Conservation (phyloP, 73 alveolate genomes). For the Paraurostyla sp. region DNA sequence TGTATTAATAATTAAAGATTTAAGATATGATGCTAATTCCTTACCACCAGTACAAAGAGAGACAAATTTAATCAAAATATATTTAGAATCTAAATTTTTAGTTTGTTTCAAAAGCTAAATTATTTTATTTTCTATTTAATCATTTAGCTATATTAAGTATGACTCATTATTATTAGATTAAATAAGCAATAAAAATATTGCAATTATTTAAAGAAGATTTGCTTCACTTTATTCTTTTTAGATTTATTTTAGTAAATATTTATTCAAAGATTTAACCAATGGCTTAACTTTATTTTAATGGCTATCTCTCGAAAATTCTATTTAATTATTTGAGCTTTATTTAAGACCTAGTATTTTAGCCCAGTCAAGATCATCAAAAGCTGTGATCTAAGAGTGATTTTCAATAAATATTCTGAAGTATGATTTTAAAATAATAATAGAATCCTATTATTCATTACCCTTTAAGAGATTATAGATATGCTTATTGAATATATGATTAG, state of each 20-base stretch:
- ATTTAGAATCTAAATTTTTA: neutral
- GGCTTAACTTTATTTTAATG: slow-evolving; percentile 1
- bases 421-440: neutral
- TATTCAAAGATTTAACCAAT: neutral
- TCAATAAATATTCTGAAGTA: neutral
- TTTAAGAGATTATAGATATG: slow-evolving; percentile 25
- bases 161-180: neutral
- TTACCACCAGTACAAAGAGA: too few relatives aligned
- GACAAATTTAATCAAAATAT: too few relatives aligned
- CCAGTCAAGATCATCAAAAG: slow-evolving; percentile 48
- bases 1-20: too few relatives aligned
- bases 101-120: too few relatives aligned
- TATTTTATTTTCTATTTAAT: neutral
- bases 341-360: slow-evolving; percentile 1
- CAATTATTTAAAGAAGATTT: neutral
- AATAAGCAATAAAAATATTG: neutral
- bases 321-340: neutral
- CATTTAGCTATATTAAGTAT: neutral
- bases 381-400: neutral
- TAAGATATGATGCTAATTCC: too few relatives aligned
- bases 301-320: slow-evolving; percentile 43
- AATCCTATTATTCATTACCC: too few relatives aligned
- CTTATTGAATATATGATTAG: neutral
- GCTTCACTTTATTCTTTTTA: neutral
- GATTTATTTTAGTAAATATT: neutral